These are phyloP conservation scores for Blastobotrys malaysiensis DNA, from an alignment of 1,139 yeast genomes.

Conservation along the genomic window DNA sequence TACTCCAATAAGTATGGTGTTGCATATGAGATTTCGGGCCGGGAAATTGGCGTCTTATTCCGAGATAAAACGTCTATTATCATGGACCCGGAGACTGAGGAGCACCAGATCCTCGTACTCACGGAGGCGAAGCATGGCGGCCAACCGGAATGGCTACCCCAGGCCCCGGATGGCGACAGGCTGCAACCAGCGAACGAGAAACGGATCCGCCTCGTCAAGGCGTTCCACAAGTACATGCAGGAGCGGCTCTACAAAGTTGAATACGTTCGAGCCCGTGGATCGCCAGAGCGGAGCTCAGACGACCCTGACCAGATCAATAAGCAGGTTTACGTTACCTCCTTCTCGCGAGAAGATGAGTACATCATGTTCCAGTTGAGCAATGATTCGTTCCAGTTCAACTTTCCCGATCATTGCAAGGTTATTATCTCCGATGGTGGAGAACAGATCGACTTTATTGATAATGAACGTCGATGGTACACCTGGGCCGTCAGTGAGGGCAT, in stretches of 20 bases:
- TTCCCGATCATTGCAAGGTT: slow-evolving; percentile 89
- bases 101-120: slow-evolving; percentile 3
- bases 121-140: background rate
- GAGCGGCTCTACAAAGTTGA: slow-evolving; percentile 26
- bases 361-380: slow-evolving; percentile 90
- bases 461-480: slow-evolving; percentile 67
- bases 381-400: slow-evolving; percentile 89
- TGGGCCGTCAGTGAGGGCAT: slow-evolving; percentile 27
- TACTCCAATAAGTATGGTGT: slow-evolving; percentile 94
- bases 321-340: slow-evolving; percentile 68
- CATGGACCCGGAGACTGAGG: slow-evolving; percentile 17
- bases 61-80: slow-evolving; percentile 21
- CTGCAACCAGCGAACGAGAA: slow-evolving; percentile 22
- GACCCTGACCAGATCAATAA: slow-evolving; percentile 31
- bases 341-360: slow-evolving; percentile 48
- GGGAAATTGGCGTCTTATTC: slow-evolving; percentile 59
- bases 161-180: slow-evolving; percentile 11
- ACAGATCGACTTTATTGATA: slow-evolving; percentile 76
- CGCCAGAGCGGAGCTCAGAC: no score
- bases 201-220: slow-evolving; percentile 26
- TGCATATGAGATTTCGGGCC: slow-evolving; percentile 85
- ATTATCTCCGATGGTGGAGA: slow-evolving; percentile 72
- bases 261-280: background rate
- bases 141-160: slow-evolving; percentile 17
- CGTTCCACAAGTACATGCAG: slow-evolving; percentile 34